Percentiles rank a stretch among this genome's conserved stretches.
Evolutionary conservation across 1,284 basidiomycete genomes (phyloP).

Genomic region (Malassezia furfur): DNA sequence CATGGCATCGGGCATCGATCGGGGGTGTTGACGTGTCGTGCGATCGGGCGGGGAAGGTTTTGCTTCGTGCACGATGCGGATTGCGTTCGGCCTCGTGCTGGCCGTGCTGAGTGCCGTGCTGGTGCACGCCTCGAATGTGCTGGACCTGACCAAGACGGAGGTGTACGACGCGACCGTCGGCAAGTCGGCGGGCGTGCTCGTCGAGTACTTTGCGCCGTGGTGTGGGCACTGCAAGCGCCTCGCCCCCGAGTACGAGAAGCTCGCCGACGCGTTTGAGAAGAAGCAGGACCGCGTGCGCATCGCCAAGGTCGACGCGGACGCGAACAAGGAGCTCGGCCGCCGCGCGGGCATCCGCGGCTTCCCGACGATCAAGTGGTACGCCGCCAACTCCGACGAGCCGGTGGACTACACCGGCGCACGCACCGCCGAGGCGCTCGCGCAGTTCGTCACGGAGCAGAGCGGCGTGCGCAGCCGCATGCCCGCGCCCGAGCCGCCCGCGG

Average conservation of each 20-base stretch:
- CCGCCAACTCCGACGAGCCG: constrained; percentile 53
- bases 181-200: constrained; percentile 29
- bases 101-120: constrained; percentile 1
- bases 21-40: constrained; percentile 8
- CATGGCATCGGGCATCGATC: constrained; percentile 10
- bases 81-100: background rate
- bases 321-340: constrained; percentile 60
- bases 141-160: constrained; percentile 38
- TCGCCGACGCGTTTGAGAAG: constrained; percentile 67
- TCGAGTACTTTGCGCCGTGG: constrained; percentile 47
- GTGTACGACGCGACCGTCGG: constrained; percentile 36
- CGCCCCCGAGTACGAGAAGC: constrained; percentile 74
- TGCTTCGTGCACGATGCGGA: constrained; percentile 6
- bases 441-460: constrained; percentile 64
- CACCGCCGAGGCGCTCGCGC: constrained; percentile 66
- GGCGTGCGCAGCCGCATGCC: constrained; percentile 75
- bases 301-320: constrained; percentile 88
- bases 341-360: constrained; percentile 70
- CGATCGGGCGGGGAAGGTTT: background rate
- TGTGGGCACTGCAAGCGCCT: constrained; percentile 59
- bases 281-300: constrained; percentile 70
- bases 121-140: constrained; percentile 27
- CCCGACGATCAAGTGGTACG: constrained; percentile 89
- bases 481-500: constrained; percentile 67
- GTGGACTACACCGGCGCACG: constrained; percentile 69